These are phyloP conservation scores for Ustilaginoidea virens DNA, from an alignment of 2,329 filamentous ascomycete species.

Conservation along the genomic window DNA sequence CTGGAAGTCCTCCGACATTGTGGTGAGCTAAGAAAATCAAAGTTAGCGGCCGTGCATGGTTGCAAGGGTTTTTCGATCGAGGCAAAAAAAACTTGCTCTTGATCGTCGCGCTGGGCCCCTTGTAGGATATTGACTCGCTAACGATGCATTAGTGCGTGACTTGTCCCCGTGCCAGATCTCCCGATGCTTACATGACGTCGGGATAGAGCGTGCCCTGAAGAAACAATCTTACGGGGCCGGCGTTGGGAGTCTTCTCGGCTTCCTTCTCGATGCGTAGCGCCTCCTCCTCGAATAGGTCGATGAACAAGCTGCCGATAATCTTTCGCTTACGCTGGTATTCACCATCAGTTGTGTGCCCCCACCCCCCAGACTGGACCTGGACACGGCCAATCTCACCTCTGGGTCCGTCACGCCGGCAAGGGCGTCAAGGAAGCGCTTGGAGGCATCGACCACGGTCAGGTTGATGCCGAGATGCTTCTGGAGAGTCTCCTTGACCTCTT, in stretches of 20 bases:
- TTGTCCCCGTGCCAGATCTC: not conserved
- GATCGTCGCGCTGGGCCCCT: constrained; percentile 34
- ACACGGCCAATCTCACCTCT: constrained; percentile 72
- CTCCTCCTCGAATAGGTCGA: constrained; percentile 62
- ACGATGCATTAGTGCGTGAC: constrained; percentile 11
- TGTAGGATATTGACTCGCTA: constrained; percentile 34
- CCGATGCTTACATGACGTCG: not conserved
- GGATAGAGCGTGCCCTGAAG: constrained; percentile 70
- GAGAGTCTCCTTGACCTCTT: constrained; percentile 67
- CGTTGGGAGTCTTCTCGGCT: constrained; percentile 47
- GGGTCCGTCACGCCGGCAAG: constrained; percentile 65
- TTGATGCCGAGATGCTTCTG: constrained; percentile 74
- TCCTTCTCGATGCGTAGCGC: constrained; percentile 53
- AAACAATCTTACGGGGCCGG: constrained; percentile 73
- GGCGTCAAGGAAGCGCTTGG: constrained; percentile 58
- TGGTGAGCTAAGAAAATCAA: constrained; percentile 19
- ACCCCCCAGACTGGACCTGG: too few species aligned
- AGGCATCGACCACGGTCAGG: constrained; percentile 71
- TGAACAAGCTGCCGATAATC: constrained; percentile 58
- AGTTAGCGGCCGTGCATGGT: too few species aligned
- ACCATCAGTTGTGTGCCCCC: too few species aligned
- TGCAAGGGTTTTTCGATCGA: too few species aligned
- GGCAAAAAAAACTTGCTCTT: too few species aligned
- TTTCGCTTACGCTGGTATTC: constrained; percentile 58
- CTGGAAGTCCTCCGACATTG: constrained; percentile 54